Conservation (phyloP, 1,139 yeast genomes). For the Hansenula anomala region DNA sequence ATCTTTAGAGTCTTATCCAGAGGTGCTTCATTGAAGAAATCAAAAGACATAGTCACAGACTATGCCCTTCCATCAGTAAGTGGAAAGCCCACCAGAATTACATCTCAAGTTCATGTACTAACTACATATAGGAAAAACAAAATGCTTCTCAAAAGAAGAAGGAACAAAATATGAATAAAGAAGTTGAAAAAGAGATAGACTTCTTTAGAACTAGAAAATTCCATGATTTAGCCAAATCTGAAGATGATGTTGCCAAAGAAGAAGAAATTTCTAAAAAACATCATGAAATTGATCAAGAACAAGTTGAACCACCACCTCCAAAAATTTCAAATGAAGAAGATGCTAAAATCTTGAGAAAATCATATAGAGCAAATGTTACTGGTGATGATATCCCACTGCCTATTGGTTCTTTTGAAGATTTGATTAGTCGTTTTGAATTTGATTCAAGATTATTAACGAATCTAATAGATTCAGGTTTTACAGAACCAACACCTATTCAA, state of each 20-base stretch:
- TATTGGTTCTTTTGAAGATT: slow-evolving; percentile 81
- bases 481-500: slow-evolving; percentile 90
- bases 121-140: slow-evolving; percentile 5
- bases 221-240: slow-evolving; percentile 12
- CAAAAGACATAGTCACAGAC: slow-evolving; percentile 38
- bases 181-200: slow-evolving; percentile 60
- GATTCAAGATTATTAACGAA: slow-evolving; percentile 61
- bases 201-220: slow-evolving; percentile 60
- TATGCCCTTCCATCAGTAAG: slow-evolving; percentile 36
- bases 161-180: slow-evolving; percentile 34
- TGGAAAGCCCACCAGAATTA: too few species aligned
- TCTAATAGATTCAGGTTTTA: slow-evolving; percentile 63
- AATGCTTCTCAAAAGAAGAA: slow-evolving; percentile 25
- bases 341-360: slow-evolving; percentile 51
- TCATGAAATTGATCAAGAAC: slow-evolving; percentile 23
- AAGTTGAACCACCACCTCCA: slow-evolving; percentile 31
- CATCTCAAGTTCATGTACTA: too few species aligned
- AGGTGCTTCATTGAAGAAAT: slow-evolving; percentile 74
- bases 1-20: slow-evolving; percentile 78
- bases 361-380: slow-evolving; percentile 56
- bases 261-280: slow-evolving; percentile 18
- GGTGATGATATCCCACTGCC: slow-evolving; percentile 85
- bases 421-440: slow-evolving; percentile 61
- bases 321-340: slow-evolving; percentile 50
- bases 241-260: slow-evolving; percentile 20